These are phyloP conservation scores for Fistulifera pelliculosa DNA, from an alignment of 108 stramenopile species.

Conservation along the genomic window DNA sequence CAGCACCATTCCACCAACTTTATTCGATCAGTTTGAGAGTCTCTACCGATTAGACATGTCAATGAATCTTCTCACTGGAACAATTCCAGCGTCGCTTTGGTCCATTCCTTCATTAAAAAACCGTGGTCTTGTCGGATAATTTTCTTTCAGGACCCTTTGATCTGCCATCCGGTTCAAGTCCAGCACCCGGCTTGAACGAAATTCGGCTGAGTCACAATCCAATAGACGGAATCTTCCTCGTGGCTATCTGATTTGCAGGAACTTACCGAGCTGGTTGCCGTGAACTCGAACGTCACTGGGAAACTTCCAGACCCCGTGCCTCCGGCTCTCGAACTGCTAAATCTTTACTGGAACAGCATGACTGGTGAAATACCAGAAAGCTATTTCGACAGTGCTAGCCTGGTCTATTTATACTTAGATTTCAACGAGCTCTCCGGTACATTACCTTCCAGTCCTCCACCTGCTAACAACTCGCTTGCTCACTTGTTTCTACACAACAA, in stretches of 20 bases:
- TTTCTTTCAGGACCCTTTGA: neutral
- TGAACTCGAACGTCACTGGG: too few species aligned
- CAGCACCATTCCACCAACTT: conserved; percentile 21
- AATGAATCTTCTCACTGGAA: neutral
- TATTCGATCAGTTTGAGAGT: conserved; percentile 16
- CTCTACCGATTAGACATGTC: neutral
- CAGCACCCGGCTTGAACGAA: neutral
- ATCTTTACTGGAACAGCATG: too few species aligned
- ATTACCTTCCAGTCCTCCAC: too few species aligned
- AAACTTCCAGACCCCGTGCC: too few species aligned
- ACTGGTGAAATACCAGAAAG: too few species aligned
- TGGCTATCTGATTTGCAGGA: too few species aligned
- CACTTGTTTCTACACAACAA: too few species aligned
- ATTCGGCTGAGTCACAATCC: neutral
- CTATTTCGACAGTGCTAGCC: neutral
- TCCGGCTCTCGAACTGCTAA: too few species aligned
- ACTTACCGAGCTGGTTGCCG: too few species aligned
- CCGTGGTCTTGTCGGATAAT: conserved; percentile 2
- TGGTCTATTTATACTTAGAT: neutral
- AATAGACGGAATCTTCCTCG: conserved; percentile 1
- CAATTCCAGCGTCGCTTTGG: neutral
- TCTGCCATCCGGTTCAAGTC: neutral
- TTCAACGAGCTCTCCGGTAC: neutral
- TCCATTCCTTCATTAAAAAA: neutral
- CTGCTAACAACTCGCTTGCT: too few species aligned